phyloP scores from a whole-genome alignment of 495 filamentous ascomycete species.

The Penicillium simplicissimum region DNA sequence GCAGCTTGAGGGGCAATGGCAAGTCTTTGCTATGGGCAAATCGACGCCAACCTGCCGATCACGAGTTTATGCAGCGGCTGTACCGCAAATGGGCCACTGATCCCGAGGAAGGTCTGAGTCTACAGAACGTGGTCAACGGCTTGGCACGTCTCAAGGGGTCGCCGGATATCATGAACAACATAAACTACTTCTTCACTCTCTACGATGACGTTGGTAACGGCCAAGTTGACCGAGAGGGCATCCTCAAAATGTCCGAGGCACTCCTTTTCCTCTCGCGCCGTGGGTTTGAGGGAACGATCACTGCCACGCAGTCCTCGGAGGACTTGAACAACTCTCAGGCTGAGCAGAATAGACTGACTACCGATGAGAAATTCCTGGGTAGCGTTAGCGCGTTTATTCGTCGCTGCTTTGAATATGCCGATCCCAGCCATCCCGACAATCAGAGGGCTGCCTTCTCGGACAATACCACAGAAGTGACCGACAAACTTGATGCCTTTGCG shows the following conservation, averaged over 20 bases:
- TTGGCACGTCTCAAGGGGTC: slow-evolving; percentile 88
- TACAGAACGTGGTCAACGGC: slow-evolving; percentile 90
- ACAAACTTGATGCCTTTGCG: slow-evolving; percentile 63
- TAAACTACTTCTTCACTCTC: slow-evolving; percentile 95
- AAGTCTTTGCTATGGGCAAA: slow-evolving; percentile 70
- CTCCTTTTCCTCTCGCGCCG: slow-evolving; percentile 87
- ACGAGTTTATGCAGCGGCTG: slow-evolving; percentile 90
- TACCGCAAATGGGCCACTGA: slow-evolving; percentile 87
- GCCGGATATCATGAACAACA: slow-evolving; percentile 93
- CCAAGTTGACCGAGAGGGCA: slow-evolving; percentile 94
- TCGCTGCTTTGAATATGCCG: slow-evolving; percentile 96
- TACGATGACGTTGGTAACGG: slow-evolving; percentile 94
- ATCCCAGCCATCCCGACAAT: slow-evolving; percentile 77
- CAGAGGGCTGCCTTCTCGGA: slow-evolving; percentile 37
- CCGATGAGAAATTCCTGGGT: slow-evolving; percentile 79
- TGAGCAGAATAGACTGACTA: slow-evolving; percentile 43
- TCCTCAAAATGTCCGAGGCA: slow-evolving; percentile 90
- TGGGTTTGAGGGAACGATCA: slow-evolving; percentile 73
- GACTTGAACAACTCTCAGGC: slow-evolving; percentile 31
- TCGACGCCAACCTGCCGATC: slow-evolving; percentile 79
- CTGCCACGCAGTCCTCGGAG: slow-evolving; percentile 47
- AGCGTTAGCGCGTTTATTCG: slow-evolving; percentile 95
- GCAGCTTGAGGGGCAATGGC: slow-evolving; percentile 45
- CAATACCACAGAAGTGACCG: slow-evolving; percentile 33
- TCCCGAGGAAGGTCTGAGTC: slow-evolving; percentile 68